Base-by-base conservation (phyloP, 1,284 basidiomycete genomes). In the Cutaneotrichosporon cavernicola region DNA sequence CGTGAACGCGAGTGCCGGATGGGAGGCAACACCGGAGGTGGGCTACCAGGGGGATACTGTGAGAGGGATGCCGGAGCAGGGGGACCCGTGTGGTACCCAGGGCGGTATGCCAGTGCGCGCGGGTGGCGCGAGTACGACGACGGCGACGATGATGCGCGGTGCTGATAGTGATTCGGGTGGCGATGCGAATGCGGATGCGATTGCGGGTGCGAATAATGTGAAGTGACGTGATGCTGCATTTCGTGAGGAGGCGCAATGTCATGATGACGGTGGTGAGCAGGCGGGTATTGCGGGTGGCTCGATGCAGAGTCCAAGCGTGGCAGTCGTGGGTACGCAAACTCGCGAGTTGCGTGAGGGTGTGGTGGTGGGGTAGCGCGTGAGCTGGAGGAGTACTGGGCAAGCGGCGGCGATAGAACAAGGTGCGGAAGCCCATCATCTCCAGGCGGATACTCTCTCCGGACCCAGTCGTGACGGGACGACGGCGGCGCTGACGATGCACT, bases 381-480 rank as follows among this genome's bases (percentile, higher is more conserved):
- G 32, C 49, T 38, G 47, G 49, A 13, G 7, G 36, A 13, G 26
- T 52, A 21, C 34, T 52, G 49, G 1, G 13, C 13, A 5, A 26
- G 40, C 8, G 32, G 38, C 10, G 60, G 52, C 11, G 60, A 56
- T 1, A 55, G 51, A n/a, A 55, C 32, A 38, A 61, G 32, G 36
- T 40, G 21, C 10, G 60, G 68, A 18, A 69, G 62, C 0, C 70
- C 70, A 46, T 71, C 70, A 30, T 72, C 71, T 4, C 65, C 67
- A 7, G 62, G 43, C 4, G 57, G 43, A 32, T 59, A 61, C 2
- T 65, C 63, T 5, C 63, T 36, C 30, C 38, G 61, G 18, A n/a
- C 59, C 60, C 64, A 61, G n/a, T 65, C 64, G 16, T 60, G 56
- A 4, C 60, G 64, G 5, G 36, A 34, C 5, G 53, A 55, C 47